A percentile compares a stretch with the other conserved stretches of the same genome.
phyloP scores from a whole-genome alignment of 2,329 filamentous ascomycete species.

The Pezicula radicicola region DNA sequence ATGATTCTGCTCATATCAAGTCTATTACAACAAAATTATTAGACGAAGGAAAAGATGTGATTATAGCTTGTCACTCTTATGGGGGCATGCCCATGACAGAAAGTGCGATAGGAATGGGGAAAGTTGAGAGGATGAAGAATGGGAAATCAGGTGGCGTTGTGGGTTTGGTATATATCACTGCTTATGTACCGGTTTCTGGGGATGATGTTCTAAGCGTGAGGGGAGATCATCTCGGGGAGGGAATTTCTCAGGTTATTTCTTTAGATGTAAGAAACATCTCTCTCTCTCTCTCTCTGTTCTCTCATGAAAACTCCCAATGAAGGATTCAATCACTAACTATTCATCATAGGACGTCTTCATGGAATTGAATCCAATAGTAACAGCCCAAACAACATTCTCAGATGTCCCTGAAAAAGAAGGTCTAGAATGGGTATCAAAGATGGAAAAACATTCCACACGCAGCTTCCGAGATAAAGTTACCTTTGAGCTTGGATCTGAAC shows the following conservation, averaged over 20 bases:
- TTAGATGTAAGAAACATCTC: neutral
- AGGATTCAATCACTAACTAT: neutral
- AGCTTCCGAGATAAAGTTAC: neutral
- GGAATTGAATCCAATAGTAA: neutral
- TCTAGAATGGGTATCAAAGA: neutral
- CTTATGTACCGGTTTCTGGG: neutral
- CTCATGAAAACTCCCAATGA: neutral
- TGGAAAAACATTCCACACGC: neutral
- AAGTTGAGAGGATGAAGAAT: conserved; percentile 27
- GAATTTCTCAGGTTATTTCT: neutral
- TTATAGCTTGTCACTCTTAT: conserved; percentile 35
- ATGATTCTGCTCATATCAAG: conserved; percentile 32
- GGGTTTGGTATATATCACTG: conserved; percentile 4
- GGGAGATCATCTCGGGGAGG: neutral
- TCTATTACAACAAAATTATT: conserved; percentile 19
- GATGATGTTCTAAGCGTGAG: neutral
- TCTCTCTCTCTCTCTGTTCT: neutral
- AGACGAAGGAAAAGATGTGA: conserved; percentile 31
- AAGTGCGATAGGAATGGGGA: conserved; percentile 29
- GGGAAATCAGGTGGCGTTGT: conserved; percentile 25
- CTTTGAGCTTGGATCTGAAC: neutral
- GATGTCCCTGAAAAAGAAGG: neutral
- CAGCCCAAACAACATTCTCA: neutral
- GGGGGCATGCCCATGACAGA: conserved; percentile 30
- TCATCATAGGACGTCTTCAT: neutral